Conservation (phyloP, 2,329 filamentous ascomycete genomes). For the Xylogone sp. region DNA sequence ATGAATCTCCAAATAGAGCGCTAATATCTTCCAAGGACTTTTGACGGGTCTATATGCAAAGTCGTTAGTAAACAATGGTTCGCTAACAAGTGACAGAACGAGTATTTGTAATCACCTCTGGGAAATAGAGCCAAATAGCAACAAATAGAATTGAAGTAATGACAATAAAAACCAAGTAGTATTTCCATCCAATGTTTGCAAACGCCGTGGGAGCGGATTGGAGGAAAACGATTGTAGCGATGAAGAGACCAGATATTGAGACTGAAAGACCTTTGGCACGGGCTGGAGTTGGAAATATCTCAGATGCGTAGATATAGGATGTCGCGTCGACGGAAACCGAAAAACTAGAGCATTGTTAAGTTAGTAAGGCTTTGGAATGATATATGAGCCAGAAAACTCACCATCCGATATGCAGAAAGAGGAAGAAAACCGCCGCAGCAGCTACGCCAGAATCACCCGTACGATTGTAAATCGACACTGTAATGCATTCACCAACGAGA, state of each 20-base stretch:
- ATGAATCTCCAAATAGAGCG: too few relatives aligned
- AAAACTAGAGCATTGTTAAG: constrained; percentile 14
- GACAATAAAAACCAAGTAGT: background rate
- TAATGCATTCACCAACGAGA: constrained; percentile 16
- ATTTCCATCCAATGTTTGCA: background rate
- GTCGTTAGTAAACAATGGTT: too few relatives aligned
- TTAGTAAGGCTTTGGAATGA: background rate
- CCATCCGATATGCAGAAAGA: constrained; percentile 8
- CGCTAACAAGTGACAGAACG: too few relatives aligned
- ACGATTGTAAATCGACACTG: constrained; percentile 19
- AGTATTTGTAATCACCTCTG: too few relatives aligned
- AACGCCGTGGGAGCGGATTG: too few relatives aligned
- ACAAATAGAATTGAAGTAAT: background rate
- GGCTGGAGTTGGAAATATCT: constrained; percentile 30
- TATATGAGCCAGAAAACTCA: too few relatives aligned
- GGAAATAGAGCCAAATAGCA: background rate
- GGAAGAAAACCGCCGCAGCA: constrained; percentile 15
- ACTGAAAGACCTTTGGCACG: constrained; percentile 64
- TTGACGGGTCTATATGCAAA: too few relatives aligned
- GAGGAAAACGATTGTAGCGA: too few relatives aligned
- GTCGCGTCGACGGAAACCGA: constrained; percentile 23
- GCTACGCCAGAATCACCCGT: constrained; percentile 15
- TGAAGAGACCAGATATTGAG: background rate
- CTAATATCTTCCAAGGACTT: too few relatives aligned
- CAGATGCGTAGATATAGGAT: constrained; percentile 27